A percentile compares a stretch with the other conserved stretches of the same genome.
Evolutionary conservation across 2,329 filamentous ascomycete genomes (phyloP).

Genomic region (Atkinsonella texensis): DNA sequence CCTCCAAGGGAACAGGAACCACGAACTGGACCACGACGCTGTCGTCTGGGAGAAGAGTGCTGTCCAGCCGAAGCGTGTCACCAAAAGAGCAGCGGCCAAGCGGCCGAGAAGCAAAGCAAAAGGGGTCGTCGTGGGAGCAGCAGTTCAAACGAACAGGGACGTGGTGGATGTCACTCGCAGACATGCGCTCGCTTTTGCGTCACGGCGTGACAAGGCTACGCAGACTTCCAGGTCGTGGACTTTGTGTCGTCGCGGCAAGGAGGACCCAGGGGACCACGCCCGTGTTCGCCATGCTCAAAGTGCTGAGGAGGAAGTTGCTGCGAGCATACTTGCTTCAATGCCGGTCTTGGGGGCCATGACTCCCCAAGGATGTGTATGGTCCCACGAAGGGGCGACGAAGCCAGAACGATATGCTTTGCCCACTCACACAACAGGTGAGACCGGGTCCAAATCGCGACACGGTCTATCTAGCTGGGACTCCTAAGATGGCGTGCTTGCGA

Average conservation of each 20-base stretch:
- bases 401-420: too few relatives aligned
- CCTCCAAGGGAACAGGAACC: conserved; percentile 10
- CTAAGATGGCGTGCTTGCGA: too few relatives aligned
- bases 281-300: neutral
- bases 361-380: neutral
- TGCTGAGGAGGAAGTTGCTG: neutral
- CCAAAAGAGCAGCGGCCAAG: too few relatives aligned
- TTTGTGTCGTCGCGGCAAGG: neutral
- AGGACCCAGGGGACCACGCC: neutral
- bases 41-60: conserved; percentile 9
- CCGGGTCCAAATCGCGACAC: too few relatives aligned
- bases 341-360: neutral
- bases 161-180: neutral
- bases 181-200: neutral
- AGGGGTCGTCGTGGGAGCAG: too few relatives aligned
- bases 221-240: conserved; percentile 1
- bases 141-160: neutral
- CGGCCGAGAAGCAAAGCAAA: neutral
- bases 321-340: neutral
- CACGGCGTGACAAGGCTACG: neutral
- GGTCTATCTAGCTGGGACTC: too few relatives aligned
- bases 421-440: too few relatives aligned
- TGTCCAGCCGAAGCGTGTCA: neutral
- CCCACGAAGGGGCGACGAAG: too few relatives aligned
- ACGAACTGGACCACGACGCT: conserved; percentile 10